Evolutionary conservation across 768 basidiomycete genomes (phyloP).

Genomic region (Lentinula raphanica): DNA sequence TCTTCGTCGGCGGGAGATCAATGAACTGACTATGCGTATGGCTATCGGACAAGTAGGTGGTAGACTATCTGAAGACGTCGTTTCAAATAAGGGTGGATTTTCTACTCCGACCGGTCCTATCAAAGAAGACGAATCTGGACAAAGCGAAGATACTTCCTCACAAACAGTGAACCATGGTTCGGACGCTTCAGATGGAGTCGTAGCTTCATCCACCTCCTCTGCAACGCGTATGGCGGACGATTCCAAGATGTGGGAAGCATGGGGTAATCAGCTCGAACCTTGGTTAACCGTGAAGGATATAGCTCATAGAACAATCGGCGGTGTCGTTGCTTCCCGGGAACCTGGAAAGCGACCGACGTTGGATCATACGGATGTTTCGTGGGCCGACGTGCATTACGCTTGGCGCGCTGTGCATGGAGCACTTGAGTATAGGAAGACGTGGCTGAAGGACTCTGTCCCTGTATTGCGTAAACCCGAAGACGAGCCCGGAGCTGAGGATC

Average conservation of each 20-base stretch:
- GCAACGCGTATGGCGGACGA: constrained; percentile 1
- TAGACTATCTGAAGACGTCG: constrained; percentile 38
- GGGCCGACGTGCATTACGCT: constrained; percentile 60
- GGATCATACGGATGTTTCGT: constrained; percentile 57
- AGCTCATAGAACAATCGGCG: constrained; percentile 73
- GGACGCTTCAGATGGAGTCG: neutral
- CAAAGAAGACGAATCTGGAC: neutral
- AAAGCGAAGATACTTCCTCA: neutral
- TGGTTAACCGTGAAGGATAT: constrained; percentile 70
- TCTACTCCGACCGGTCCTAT: neutral
- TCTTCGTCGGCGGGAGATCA: constrained; percentile 64
- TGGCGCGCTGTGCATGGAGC: constrained; percentile 56
- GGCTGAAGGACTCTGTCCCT: constrained; percentile 49
- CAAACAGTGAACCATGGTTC: neutral
- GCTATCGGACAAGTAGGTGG: constrained; percentile 75
- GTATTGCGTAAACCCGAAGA: constrained; percentile 27
- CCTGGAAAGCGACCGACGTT: constrained; percentile 34
- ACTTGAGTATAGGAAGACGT: constrained; percentile 48
- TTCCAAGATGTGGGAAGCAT: constrained; percentile 50
- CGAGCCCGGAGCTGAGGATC: constrained; percentile 25
- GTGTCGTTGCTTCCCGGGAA: constrained; percentile 36
- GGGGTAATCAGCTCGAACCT: constrained; percentile 63
- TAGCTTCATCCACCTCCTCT: neutral
- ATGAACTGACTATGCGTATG: constrained; percentile 81
- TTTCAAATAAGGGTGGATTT: constrained; percentile 18